Conservation (phyloP, 2,329 filamentous ascomycete genomes). For the Cercospora zeina region DNA sequence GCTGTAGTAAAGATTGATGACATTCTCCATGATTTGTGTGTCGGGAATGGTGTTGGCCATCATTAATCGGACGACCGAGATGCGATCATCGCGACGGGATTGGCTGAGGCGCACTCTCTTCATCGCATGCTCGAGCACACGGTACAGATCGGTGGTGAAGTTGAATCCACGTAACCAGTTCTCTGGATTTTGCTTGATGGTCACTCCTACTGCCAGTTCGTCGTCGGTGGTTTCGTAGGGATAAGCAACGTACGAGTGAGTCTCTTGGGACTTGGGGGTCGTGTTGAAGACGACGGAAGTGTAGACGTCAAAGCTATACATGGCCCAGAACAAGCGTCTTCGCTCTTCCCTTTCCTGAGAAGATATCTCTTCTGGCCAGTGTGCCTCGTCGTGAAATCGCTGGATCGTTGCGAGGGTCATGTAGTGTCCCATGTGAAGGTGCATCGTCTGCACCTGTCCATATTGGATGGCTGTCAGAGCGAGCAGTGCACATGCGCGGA, state of each 20-base stretch:
- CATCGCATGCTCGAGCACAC: constrained; percentile 56
- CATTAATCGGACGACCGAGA: constrained; percentile 33
- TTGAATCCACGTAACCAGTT: constrained; percentile 60
- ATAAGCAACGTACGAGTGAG: constrained; percentile 51
- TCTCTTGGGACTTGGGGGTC: constrained; percentile 50
- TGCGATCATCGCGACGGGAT: constrained; percentile 28
- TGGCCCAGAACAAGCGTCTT: constrained; percentile 57
- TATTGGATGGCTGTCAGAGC: constrained; percentile 56
- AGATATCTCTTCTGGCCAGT: constrained; percentile 53
- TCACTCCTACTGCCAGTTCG: constrained; percentile 41
- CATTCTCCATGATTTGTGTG: constrained; percentile 35
- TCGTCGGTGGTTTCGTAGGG: constrained; percentile 53
- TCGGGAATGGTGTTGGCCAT: constrained; percentile 34
- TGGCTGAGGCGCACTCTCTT: constrained; percentile 31
- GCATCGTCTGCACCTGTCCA: constrained; percentile 52
- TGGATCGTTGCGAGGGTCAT: constrained; percentile 53
- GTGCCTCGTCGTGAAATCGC: constrained; percentile 55
- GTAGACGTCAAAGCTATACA: constrained; percentile 59
- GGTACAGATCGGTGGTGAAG: constrained; percentile 59
- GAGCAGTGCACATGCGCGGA: constrained; percentile 52
- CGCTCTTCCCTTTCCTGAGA: constrained; percentile 53
- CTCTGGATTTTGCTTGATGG: constrained; percentile 28
- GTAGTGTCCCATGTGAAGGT: constrained; percentile 55
- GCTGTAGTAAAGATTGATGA: constrained; percentile 34
- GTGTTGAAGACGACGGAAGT: constrained; percentile 56